Evolutionary conservation across 306 rosid species (phyloP).

Genomic region (Cicer arietinum): DNA sequence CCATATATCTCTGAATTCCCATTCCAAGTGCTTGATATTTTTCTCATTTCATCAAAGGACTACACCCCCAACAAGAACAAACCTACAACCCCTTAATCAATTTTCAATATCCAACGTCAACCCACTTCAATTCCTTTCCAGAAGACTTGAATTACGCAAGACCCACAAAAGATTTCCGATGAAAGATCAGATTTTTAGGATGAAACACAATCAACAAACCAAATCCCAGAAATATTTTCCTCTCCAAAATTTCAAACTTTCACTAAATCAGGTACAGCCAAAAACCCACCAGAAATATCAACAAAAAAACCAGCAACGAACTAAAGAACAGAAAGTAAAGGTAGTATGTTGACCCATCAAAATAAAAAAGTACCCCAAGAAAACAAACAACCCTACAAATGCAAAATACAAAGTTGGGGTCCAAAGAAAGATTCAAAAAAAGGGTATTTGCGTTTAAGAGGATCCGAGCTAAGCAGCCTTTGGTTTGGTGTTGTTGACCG

Average conservation of each 20-base stretch:
- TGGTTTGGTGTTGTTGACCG: slow-evolving; percentile 51
- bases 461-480: slow-evolving; percentile 59
- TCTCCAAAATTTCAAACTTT: slow-evolving; percentile 43
- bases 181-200: slow-evolving; percentile 41
- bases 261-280: slow-evolving; percentile 37
- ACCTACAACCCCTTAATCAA: slow-evolving; percentile 43
- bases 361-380: slow-evolving; percentile 33
- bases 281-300: slow-evolving; percentile 39
- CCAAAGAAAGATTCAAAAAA: slow-evolving; percentile 39
- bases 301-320: slow-evolving; percentile 7
- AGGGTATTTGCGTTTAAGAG: slow-evolving; percentile 47
- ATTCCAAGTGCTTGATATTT: slow-evolving; percentile 56
- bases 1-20: slow-evolving; percentile 59
- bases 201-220: slow-evolving; percentile 23
- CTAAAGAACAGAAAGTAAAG: not conserved
- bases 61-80: slow-evolving; percentile 50
- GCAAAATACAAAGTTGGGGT: slow-evolving; percentile 33
- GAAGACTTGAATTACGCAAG: slow-evolving; percentile 41
- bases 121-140: slow-evolving; percentile 47
- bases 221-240: slow-evolving; percentile 12
- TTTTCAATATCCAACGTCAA: slow-evolving; percentile 41
- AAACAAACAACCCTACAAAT: slow-evolving; percentile 29
- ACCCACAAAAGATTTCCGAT: slow-evolving; percentile 48
- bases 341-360: slow-evolving; percentile 24
- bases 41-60: slow-evolving; percentile 69